A percentile compares a stretch with the other conserved stretches of the same genome.
phyloP scores from a whole-genome alignment of 257 asterid species.

The Nicotiana knightiana region DNA sequence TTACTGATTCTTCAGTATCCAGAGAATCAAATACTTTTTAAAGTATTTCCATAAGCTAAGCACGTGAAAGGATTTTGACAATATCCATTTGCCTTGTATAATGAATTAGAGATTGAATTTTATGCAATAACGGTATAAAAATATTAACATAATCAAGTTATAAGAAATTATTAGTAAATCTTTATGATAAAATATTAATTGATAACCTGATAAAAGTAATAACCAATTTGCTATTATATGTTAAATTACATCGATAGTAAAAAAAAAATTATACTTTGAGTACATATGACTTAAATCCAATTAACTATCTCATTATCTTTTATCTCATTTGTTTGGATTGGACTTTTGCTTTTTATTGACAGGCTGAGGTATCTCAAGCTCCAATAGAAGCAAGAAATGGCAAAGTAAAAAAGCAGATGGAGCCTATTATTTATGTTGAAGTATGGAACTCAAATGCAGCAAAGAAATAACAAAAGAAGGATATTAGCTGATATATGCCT shows the following conservation, averaged over 20 bases:
- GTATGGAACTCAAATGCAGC: not conserved
- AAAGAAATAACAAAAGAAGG: not conserved
- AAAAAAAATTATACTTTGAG: not conserved
- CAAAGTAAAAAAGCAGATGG: not conserved
- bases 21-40: not conserved
- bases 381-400: constrained; percentile 18
- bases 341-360: not conserved
- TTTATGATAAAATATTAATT: no score
- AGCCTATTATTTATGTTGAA: not conserved
- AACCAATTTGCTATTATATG: not conserved
- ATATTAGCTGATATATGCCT: not conserved
- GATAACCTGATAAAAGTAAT: not conserved
- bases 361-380: constrained; percentile 36
- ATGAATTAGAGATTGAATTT: not conserved
- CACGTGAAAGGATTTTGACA: not conserved
- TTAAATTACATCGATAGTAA: not conserved
- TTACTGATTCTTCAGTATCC: not conserved
- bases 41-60: not conserved
- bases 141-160: no score
- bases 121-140: not conserved
- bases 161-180: not conserved
- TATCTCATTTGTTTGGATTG: not conserved
- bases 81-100: not conserved
- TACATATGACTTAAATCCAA: not conserved
- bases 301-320: not conserved